A percentile compares a stretch with the other conserved stretches of the same genome.
Evolutionary conservation across 2,329 filamentous ascomycete species (phyloP).

Genomic region (Pseudohalonectria lignicola): DNA sequence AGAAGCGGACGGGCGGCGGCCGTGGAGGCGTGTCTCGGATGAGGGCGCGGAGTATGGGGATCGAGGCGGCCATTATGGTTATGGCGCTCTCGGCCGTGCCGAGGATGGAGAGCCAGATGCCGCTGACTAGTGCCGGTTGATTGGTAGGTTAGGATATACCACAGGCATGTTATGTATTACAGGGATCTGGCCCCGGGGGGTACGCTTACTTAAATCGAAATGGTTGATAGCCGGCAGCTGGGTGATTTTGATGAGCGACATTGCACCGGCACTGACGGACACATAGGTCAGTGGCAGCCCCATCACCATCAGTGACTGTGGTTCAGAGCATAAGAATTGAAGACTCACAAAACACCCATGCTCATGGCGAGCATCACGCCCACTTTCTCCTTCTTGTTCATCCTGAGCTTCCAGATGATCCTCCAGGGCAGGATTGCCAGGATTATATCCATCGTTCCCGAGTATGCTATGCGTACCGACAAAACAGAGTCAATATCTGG

Average conservation of each 20-base stretch:
- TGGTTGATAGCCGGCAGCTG: slow-evolving; percentile 10
- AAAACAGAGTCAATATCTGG: background rate
- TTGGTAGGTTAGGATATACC: background rate
- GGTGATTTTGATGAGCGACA: slow-evolving; percentile 12
- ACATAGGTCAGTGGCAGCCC: too few species aligned
- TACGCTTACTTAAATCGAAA: background rate
- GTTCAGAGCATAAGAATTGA: too few species aligned
- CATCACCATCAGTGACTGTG: too few species aligned
- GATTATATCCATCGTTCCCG: slow-evolving; percentile 22
- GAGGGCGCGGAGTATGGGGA: slow-evolving; percentile 17
- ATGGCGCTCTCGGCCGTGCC: slow-evolving; percentile 17
- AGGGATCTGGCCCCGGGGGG: too few species aligned
- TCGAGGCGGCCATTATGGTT: slow-evolving; percentile 21
- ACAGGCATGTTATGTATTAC: background rate
- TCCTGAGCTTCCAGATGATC: slow-evolving; percentile 13
- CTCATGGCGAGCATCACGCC: slow-evolving; percentile 23
- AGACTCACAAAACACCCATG: slow-evolving; percentile 11
- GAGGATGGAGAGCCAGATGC: background rate
- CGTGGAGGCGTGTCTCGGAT: slow-evolving; percentile 4
- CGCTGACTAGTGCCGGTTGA: background rate
- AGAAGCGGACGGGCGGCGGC: background rate
- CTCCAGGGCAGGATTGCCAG: slow-evolving; percentile 24
- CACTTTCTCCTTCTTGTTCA: slow-evolving; percentile 22
- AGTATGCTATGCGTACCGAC: slow-evolving; percentile 10
- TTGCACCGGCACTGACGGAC: slow-evolving; percentile 12